phyloP scores from a whole-genome alignment of 2,329 filamentous ascomycete species.

The Fusarium sp. region DNA sequence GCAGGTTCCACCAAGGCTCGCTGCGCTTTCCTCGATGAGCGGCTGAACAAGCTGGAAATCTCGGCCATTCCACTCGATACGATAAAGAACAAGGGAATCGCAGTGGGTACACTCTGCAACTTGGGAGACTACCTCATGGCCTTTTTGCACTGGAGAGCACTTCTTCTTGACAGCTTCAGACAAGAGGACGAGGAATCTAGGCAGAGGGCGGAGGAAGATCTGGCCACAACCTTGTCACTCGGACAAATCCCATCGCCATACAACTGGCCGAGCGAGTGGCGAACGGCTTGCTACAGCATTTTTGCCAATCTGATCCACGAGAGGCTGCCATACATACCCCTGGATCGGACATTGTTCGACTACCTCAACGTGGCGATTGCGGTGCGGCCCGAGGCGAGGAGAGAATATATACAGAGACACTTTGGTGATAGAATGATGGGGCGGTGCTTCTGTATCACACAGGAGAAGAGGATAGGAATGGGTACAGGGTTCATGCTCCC shows the following conservation, averaged over 20 bases:
- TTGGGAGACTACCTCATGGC: constrained; percentile 33
- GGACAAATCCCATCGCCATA: constrained; percentile 14
- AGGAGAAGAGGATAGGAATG: constrained; percentile 7
- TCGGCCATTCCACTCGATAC: constrained; percentile 8
- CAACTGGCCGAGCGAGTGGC: constrained; percentile 9
- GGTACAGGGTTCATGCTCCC: constrained; percentile 26
- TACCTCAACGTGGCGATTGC: neutral
- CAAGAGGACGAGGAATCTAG: neutral
- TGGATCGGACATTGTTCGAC: neutral
- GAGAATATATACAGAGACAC: constrained; percentile 12
- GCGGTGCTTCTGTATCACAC: constrained; percentile 22
- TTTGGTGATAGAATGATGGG: constrained; percentile 27
- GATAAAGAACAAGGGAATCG: constrained; percentile 11
- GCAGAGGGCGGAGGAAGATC: constrained; percentile 16
- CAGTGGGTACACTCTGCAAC: constrained; percentile 20
- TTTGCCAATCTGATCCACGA: constrained; percentile 23
- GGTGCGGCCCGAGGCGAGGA: neutral
- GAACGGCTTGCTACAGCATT: neutral
- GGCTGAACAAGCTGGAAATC: constrained; percentile 27
- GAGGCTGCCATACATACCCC: constrained; percentile 7
- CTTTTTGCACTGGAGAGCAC: constrained; percentile 28
- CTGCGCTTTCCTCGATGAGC: constrained; percentile 6
- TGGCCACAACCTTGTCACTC: constrained; percentile 20
- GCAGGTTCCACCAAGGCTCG: neutral
- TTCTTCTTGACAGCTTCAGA: neutral